Base-by-base conservation (phyloP, 176 grass and related monocot genomes). In the Echinochloa phyllopogon region DNA sequence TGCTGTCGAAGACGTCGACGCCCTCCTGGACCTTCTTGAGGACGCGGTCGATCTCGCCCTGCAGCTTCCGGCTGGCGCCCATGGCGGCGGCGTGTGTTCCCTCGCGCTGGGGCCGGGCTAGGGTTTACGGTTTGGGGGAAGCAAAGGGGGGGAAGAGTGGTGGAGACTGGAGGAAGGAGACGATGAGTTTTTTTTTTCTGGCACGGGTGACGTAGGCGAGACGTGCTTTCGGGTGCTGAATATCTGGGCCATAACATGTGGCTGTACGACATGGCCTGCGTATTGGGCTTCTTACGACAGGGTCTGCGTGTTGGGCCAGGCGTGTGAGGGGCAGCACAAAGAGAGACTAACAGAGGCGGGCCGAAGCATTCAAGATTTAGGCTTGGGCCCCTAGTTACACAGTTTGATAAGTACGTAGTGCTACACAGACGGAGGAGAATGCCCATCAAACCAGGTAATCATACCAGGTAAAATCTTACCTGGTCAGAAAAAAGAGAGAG, bases 21-120 rank as follows among this genome's bases (percentile, higher is more conserved):
- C 97, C 97, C 81, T 99, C 97, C 77, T 99, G 97, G 50, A 99
- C 96, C 88, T 99, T 99, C 91, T 99, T 99, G 57, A 99, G 92
- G 44, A 99, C 91, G 49, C 96, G 96, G 89, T 99, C 96, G 71
- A 99, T 99, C 93, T 99, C 96, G 41, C 96, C 93, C 88, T 94
- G 91, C 16, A 99, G 89, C 90, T 99, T 99, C 75, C 91, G 84
- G 53, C 94, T 99, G 16, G 96, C 93, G 71, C 96, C 94, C 96
- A 99, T 99, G 49, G 81, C 84, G 62, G 67, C 56, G 29, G 71
- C 1, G 3, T 6, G 45, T 25, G 1, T 51, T 2, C 51, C n/a
- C 82, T 23, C 24, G 65, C 41, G 61, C 64, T 78, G 24, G 5
- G 69, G 14, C 43, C n/a, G 25, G 76, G 73, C 82, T 90, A 96